phyloP scores from a whole-genome alignment of 352 stramenopile genomes.

The Globisporangium cederbergense region DNA sequence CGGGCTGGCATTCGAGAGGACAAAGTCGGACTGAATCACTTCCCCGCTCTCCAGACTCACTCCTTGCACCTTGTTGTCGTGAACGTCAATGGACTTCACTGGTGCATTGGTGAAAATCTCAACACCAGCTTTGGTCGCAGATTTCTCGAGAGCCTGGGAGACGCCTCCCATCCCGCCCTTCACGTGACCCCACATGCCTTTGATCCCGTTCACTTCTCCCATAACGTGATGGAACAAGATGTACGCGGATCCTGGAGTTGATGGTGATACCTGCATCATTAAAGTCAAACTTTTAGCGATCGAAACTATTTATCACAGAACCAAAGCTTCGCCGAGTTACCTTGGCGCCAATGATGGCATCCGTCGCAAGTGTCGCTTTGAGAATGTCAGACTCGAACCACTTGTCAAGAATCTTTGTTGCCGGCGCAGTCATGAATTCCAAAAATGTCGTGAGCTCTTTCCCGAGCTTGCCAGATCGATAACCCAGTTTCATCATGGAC shows the following conservation, averaged over 20 bases:
- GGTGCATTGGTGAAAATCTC: slow-evolving; percentile 67
- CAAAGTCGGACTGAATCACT: slow-evolving; percentile 42
- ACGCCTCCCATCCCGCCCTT: slow-evolving; percentile 88
- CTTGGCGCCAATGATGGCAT: slow-evolving; percentile 90
- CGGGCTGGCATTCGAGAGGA: slow-evolving; percentile 84
- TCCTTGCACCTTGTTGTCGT: slow-evolving; percentile 39
- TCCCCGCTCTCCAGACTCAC: slow-evolving; percentile 63
- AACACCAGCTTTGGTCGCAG: slow-evolving; percentile 57
- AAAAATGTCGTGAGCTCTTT: slow-evolving; percentile 77
- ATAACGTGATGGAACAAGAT: slow-evolving; percentile 92
- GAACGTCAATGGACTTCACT: slow-evolving; percentile 63
- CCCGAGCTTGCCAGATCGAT: slow-evolving; percentile 62
- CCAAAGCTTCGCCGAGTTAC: slow-evolving; percentile 20
- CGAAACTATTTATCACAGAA: not conserved
- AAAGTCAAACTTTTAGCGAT: not conserved
- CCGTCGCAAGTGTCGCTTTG: slow-evolving; percentile 89
- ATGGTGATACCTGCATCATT: slow-evolving; percentile 59
- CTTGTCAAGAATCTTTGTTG: slow-evolving; percentile 84
- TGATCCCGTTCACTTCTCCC: slow-evolving; percentile 86
- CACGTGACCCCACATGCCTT: slow-evolving; percentile 88
- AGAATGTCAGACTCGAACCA: slow-evolving; percentile 91
- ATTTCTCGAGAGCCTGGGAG: slow-evolving; percentile 59
- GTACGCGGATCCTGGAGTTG: slow-evolving; percentile 84
- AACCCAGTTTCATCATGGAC: slow-evolving; percentile 59
- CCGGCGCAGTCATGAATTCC: slow-evolving; percentile 87